Conservation (phyloP, 495 filamentous ascomycete species). For the Acidiella bohemica region DNA sequence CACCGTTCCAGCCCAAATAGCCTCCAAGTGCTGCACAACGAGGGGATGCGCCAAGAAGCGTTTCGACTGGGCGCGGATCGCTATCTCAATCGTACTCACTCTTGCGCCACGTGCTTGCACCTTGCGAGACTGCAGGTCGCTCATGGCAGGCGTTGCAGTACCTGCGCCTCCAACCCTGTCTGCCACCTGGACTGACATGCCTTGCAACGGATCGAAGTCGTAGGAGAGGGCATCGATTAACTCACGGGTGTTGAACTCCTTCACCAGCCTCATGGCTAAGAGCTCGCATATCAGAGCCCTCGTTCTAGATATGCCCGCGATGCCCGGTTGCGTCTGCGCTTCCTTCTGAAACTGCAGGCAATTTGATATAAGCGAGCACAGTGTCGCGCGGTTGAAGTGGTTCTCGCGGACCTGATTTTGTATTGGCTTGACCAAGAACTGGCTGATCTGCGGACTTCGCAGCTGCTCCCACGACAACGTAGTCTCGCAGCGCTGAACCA, state of each 20-base stretch:
- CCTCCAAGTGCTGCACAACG: conserved; percentile 82
- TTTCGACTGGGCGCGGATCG: conserved; percentile 80
- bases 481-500: conserved; percentile 74
- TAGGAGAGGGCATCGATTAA: conserved; percentile 86
- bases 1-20: conserved; percentile 89
- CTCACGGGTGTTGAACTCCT: conserved; percentile 77
- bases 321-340: conserved; percentile 62
- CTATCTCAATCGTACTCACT: conserved; percentile 79
- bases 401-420: conserved; percentile 67
- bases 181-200: conserved; percentile 38
- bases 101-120: conserved; percentile 43
- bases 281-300: conserved; percentile 79
- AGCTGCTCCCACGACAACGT: conserved; percentile 92
- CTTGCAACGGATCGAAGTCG: conserved; percentile 85
- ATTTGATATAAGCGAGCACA: conserved; percentile 86
- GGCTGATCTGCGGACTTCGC: conserved; percentile 83
- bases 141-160: conserved; percentile 3
- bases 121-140: conserved; percentile 25
- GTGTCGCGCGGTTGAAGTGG: conserved; percentile 70
- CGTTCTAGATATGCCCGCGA: conserved; percentile 66
- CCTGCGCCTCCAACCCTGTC: no score
- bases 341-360: conserved; percentile 88
- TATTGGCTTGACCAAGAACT: conserved; percentile 85
- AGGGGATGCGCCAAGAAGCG: conserved; percentile 79
- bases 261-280: conserved; percentile 77